Percentiles rank a stretch among this genome's conserved stretches.
Conservation (phyloP, 768 basidiomycete species). For the Termitomyces sp. region DNA sequence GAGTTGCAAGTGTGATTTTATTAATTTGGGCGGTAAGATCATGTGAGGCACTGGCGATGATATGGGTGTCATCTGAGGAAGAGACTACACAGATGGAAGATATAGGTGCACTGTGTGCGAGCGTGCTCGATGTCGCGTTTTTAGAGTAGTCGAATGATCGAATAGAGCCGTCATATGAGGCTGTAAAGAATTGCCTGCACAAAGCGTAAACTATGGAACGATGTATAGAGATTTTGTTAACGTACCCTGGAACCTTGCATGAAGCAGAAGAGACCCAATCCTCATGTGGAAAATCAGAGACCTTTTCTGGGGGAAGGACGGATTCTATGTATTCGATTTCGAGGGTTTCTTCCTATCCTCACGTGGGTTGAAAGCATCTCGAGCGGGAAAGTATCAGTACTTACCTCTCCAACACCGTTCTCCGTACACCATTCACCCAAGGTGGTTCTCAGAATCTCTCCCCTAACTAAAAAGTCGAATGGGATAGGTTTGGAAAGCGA, state of each 20-base stretch:
- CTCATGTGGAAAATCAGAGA: constrained; percentile 78
- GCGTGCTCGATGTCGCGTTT: constrained; percentile 44
- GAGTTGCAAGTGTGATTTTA: constrained; percentile 28
- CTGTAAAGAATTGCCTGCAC: constrained; percentile 68
- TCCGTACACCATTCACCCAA: constrained; percentile 75
- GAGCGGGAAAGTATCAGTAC: constrained; percentile 14
- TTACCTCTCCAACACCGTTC: constrained; percentile 68
- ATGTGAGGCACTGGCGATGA: constrained; percentile 71
- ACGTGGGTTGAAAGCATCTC: neutral
- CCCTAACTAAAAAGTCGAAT: constrained; percentile 88
- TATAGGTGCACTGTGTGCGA: constrained; percentile 62
- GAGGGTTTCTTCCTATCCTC: constrained; percentile 76
- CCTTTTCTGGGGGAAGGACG: constrained; percentile 80
- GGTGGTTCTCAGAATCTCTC: constrained; percentile 71
- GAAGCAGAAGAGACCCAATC: constrained; percentile 92
- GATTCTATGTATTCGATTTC: constrained; percentile 92
- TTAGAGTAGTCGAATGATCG: constrained; percentile 74
- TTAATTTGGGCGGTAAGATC: constrained; percentile 71
- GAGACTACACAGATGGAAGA: constrained; percentile 62
- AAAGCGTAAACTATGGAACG: constrained; percentile 3
- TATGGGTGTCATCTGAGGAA: constrained; percentile 26
- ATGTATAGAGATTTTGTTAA: constrained; percentile 8
- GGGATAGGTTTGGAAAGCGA: constrained; percentile 71
- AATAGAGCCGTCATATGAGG: constrained; percentile 77
- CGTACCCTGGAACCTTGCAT: constrained; percentile 53